Evolutionary conservation across 345 rosid species (phyloP).

Genomic region (Angophora floribunda): DNA sequence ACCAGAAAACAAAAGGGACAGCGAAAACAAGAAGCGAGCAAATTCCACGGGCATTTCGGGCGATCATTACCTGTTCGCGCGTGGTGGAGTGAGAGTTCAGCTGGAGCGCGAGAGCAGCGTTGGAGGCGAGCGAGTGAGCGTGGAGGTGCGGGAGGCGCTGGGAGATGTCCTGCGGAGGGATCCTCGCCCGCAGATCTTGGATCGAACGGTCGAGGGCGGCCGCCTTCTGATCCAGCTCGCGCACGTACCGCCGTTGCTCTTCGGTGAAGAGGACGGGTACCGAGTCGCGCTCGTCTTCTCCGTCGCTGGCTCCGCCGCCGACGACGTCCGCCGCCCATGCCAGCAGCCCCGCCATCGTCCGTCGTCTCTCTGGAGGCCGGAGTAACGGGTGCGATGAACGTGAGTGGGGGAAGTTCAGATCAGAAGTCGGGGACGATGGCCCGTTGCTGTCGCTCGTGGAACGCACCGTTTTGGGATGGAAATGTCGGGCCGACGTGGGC

Average conservation of each 20-base stretch:
- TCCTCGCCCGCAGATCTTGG: conserved; percentile 75
- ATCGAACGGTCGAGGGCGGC: conserved; percentile 65
- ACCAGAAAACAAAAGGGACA: background rate
- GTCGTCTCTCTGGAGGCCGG: background rate
- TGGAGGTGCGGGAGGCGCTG: conserved; percentile 89
- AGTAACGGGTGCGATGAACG: background rate
- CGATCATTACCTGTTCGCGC: conserved; percentile 57
- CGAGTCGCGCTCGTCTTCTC: conserved; percentile 14
- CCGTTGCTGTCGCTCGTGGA: background rate
- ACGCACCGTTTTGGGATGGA: background rate
- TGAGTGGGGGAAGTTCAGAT: background rate
- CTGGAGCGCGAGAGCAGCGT: conserved; percentile 86
- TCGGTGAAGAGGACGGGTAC: conserved; percentile 46
- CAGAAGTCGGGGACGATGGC: background rate
- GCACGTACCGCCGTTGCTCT: conserved; percentile 62
- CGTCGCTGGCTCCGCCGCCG: conserved; percentile 39
- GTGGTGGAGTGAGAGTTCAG: conserved; percentile 91
- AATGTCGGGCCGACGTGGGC: background rate
- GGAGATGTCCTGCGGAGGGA: conserved; percentile 82
- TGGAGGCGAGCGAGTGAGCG: conserved; percentile 91
- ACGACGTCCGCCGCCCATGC: conserved; percentile 98
- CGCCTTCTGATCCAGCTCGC: conserved; percentile 63
- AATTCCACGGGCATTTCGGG: background rate
- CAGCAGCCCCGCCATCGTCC: conserved; percentile 67
- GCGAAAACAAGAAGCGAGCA: background rate